Base-by-base conservation (phyloP, 176 grass and related monocot genomes). In the Sorghum bicolor region DNA sequence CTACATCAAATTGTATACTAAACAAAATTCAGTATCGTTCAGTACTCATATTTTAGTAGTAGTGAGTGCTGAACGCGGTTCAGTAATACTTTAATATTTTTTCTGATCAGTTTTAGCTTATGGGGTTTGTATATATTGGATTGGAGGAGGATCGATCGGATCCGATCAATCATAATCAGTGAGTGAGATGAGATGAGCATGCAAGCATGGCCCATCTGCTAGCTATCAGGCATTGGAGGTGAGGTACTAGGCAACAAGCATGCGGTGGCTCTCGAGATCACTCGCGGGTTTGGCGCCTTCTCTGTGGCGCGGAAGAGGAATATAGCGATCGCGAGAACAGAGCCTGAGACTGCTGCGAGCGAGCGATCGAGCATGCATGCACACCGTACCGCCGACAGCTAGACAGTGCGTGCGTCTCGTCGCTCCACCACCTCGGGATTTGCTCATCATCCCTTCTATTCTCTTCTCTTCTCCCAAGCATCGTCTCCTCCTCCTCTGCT, bases 181-280 rank as follows among this genome's bases (percentile, higher is more conserved):
- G 37, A 38, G 8, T 8, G 9, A 38, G 37, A 38, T n/a, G 37
- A 38, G 39, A 41, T 41, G 1, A 45, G 47, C 47, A 50, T 6
- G 50, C 50, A 63, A 63, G 52, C 40, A 74, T 53, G 7, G 30
- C 58, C 58, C 58, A 62, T 62, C 16, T 61, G 1, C n/a, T 26
- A 61, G 55, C 8, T 25, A 86, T 82, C 67, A 26, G 64, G 43
- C 15, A 65, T 48, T 31, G 67, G 73, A 63, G 67, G n/a, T n/a
- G n/a, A 71, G 41, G 11, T 5, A n/a, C n/a, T n/a, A 86, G 43
- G 83, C 64, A 86, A 90, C 83, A 90, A 90, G 83, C 15, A 78
- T 66, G 73, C 10, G 52, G 28, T 38, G 88, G 19, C 79, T 37
- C 26, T 8, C 5, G 14, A 78, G 83, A 44, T 44, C 65, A 78